A percentile compares a stretch with the other conserved stretches of the same genome.
Conservation (phyloP, 495 filamentous ascomycete genomes). For the Paragyromitra xinjiangensis region DNA sequence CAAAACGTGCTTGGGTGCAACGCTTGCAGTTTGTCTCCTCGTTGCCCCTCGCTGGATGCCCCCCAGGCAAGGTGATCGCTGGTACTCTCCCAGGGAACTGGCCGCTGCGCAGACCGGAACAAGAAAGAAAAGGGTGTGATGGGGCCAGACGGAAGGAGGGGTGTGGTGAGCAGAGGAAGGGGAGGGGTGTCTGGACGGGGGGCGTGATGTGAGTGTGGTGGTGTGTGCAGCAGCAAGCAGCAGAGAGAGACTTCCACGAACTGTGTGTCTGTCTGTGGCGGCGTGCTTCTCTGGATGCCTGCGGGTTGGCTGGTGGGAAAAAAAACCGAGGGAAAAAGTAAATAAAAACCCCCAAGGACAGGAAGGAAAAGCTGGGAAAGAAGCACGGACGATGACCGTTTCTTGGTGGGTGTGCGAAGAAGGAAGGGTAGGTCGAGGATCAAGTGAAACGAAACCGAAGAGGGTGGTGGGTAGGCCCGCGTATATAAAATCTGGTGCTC, state of each 20-base stretch:
- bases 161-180: conserved; percentile 37
- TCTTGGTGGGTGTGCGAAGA: conserved; percentile 51
- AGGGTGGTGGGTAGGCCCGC: conserved; percentile 54
- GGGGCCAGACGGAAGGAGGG: conserved; percentile 38
- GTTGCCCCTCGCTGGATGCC: conserved; percentile 50
- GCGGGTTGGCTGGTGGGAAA: conserved; percentile 35
- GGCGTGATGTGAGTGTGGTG: conserved; percentile 47
- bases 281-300: conserved; percentile 26
- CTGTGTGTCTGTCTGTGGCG: conserved; percentile 44
- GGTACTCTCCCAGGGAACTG: conserved; percentile 56
- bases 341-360: conserved; percentile 40
- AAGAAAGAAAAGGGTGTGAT: conserved; percentile 48
- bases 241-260: conserved; percentile 29
- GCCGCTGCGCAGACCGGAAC: conserved; percentile 52
- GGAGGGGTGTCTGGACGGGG: conserved; percentile 29
- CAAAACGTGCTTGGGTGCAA: conserved; percentile 33
- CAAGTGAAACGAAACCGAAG: conserved; percentile 55
- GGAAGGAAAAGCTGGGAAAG: conserved; percentile 19
- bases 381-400: conserved; percentile 54
- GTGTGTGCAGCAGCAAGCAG: conserved; percentile 36
- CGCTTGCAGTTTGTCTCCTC: conserved; percentile 43
- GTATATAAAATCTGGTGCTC: conserved; percentile 53
- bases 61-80: conserved; percentile 52
- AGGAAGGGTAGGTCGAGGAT: conserved; percentile 48
- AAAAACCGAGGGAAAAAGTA: conserved; percentile 28